phyloP scores from a whole-genome alignment of 208 protist genomes.

The Trypanosomatidae sp. region DNA sequence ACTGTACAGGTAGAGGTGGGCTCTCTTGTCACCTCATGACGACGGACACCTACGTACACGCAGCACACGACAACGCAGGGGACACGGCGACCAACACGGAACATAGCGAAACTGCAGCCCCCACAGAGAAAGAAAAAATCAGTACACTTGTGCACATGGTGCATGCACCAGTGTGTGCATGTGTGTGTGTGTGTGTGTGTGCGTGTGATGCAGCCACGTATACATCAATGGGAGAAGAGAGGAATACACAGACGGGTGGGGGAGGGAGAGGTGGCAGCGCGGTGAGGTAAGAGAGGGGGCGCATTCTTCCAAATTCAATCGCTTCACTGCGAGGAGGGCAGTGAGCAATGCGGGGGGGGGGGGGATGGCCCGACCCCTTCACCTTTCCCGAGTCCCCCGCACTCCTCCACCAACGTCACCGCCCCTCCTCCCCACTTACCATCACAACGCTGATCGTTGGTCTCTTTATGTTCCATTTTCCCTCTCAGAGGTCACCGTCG shows the following conservation, averaged over 20 bases:
- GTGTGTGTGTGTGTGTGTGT: background rate
- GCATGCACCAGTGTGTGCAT: background rate
- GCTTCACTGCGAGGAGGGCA: background rate
- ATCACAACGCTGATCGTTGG: background rate
- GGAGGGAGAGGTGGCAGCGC: background rate
- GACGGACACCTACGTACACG: background rate
- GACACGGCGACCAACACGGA: background rate
- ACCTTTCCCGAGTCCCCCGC: background rate
- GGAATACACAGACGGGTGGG: background rate
- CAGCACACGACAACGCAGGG: background rate
- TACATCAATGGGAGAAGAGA: conserved; percentile 1
- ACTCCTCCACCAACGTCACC: background rate
- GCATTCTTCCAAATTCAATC: background rate
- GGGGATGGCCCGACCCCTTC: background rate
- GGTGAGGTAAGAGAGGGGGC: background rate
- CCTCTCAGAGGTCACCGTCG: conserved; percentile 26
- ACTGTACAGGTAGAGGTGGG: background rate
- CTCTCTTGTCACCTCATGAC: no score
- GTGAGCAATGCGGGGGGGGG: background rate
- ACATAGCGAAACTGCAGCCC: background rate
- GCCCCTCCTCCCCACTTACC: background rate
- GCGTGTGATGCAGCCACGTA: background rate
- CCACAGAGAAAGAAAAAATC: background rate
- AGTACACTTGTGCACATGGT: background rate
- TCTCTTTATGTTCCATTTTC: background rate